phyloP scores from a whole-genome alignment of 1,284 basidiomycete genomes.

The Agroathelia rolfsii region DNA sequence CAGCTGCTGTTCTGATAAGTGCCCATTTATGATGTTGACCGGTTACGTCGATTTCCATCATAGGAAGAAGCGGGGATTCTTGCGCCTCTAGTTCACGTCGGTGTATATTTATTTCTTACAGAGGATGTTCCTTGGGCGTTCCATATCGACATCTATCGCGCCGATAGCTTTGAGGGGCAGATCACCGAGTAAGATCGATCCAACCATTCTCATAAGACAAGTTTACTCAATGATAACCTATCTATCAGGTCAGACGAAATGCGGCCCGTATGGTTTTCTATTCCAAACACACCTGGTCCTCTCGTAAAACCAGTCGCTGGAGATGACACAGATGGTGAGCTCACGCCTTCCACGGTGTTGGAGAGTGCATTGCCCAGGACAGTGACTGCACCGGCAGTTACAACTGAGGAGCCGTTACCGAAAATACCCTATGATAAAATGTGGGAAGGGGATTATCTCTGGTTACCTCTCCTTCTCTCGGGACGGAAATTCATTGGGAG shows the following conservation, averaged over 20 bases:
- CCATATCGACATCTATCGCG: constrained; percentile 58
- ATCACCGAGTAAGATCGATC: constrained; percentile 44
- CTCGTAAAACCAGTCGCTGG: too few relatives aligned
- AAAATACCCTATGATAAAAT: constrained; percentile 45
- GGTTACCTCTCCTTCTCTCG: constrained; percentile 48
- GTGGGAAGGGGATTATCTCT: constrained; percentile 57
- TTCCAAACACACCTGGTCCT: too few relatives aligned
- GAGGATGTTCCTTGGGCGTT: constrained; percentile 45
- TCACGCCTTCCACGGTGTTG: too few relatives aligned
- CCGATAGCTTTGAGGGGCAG: constrained; percentile 39
- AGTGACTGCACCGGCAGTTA: too few relatives aligned
- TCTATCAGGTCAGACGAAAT: constrained; percentile 53
- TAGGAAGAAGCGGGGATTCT: constrained; percentile 75
- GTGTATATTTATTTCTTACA: constrained; percentile 50
- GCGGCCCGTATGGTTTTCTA: constrained; percentile 56
- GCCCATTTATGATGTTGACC: too few relatives aligned
- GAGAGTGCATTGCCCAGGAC: too few relatives aligned
- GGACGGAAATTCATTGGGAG: constrained; percentile 42
- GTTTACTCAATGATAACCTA: too few relatives aligned
- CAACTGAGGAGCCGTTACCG: constrained; percentile 11
- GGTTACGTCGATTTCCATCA: background rate
- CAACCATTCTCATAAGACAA: constrained; percentile 3
- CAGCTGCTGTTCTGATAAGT: too few relatives aligned
- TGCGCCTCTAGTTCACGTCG: constrained; percentile 46
- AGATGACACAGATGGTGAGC: too few relatives aligned